Evolutionary conservation across 192 early-diverging fungal species (phyloP).

Genomic region (Backusella mclennaniae): DNA sequence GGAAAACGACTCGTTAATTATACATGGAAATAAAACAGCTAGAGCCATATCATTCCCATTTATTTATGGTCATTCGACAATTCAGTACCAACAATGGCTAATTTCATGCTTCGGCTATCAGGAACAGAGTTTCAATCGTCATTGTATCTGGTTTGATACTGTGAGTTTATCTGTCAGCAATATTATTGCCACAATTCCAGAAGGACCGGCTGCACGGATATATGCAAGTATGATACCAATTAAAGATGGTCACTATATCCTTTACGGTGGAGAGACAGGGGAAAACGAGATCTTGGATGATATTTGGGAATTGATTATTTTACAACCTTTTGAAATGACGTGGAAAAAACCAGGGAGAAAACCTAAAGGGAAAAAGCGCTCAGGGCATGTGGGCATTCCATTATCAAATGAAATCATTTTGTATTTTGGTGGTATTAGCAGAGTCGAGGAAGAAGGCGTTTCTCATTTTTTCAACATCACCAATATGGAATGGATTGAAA

Average conservation of each 20-base stretch:
- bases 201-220: background rate
- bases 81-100: background rate
- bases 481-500: slow-evolving; percentile 3
- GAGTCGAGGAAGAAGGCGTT: background rate
- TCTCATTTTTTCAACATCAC: background rate
- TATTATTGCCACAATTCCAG: background rate
- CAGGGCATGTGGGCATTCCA: background rate
- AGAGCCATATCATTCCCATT: background rate
- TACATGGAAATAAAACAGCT: background rate
- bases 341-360: background rate
- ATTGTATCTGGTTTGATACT: slow-evolving; percentile 9
- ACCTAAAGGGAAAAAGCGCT: background rate
- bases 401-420: background rate
- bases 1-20: background rate
- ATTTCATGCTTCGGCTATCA: slow-evolving; percentile 8
- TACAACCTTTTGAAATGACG: background rate
- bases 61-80: background rate
- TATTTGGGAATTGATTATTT: background rate
- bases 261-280: background rate
- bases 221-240: background rate
- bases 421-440: background rate
- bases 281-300: background rate
- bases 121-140: background rate
- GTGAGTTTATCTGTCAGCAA: background rate
- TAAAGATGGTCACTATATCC: background rate